Conservation (phyloP, 331 rosid genomes). For the Arachis monticola region DNA sequence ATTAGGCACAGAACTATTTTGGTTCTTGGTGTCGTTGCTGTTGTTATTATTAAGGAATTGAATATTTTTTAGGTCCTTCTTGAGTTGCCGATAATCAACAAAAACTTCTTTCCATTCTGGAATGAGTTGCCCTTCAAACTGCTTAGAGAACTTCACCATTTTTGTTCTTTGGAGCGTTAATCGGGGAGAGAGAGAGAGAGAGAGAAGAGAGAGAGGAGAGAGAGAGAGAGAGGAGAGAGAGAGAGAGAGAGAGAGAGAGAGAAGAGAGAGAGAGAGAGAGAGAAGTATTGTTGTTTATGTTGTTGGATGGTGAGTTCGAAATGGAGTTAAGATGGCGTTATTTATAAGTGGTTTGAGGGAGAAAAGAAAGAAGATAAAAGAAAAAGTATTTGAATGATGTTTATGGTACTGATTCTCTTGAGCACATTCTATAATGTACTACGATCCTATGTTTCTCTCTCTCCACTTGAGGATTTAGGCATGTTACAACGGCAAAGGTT, state of each 20-base stretch:
- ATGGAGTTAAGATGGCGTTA: slow-evolving; percentile 55
- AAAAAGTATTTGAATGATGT: slow-evolving; percentile 32
- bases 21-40: slow-evolving; percentile 43
- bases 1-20: slow-evolving; percentile 43
- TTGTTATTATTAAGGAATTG: slow-evolving; percentile 48
- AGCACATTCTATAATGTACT: slow-evolving; percentile 98
- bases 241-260: too few species aligned
- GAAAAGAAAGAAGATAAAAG: too few species aligned
- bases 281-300: slow-evolving; percentile 9
- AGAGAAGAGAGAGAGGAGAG: too few species aligned
- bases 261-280: too few species aligned
- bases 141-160: slow-evolving; percentile 93
- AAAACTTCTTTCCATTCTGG: slow-evolving; percentile 99
- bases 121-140: slow-evolving; percentile 85
- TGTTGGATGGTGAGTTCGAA: slow-evolving; percentile 56
- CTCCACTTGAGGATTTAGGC: slow-evolving; percentile 67
- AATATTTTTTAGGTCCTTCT: slow-evolving; percentile 77
- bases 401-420: slow-evolving; percentile 70
- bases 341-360: slow-evolving; percentile 61
- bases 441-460: slow-evolving; percentile 70
- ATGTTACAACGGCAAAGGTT: slow-evolving; percentile 45
- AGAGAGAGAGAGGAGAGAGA: too few species aligned
- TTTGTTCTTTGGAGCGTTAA: slow-evolving; percentile 35
- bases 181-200: slow-evolving; percentile 17
- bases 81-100: slow-evolving; percentile 88